These are phyloP conservation scores for Corynespora cassiicola DNA, from an alignment of 2,329 filamentous ascomycete genomes.

Conservation along the genomic window DNA sequence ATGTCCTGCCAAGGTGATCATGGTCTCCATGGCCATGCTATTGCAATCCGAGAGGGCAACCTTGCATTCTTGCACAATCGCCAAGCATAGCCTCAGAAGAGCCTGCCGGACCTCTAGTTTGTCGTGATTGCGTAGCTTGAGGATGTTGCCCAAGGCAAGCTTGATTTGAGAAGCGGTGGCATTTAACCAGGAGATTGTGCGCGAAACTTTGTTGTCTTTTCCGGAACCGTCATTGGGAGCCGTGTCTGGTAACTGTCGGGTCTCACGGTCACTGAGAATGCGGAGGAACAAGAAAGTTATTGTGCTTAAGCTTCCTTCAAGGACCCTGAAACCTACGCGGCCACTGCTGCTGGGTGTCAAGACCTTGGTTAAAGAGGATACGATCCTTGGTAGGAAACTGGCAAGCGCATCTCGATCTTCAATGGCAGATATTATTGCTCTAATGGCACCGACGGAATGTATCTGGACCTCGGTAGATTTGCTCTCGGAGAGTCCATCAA, in stretches of 20 bases:
- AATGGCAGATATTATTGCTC: constrained; percentile 67
- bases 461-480: constrained; percentile 72
- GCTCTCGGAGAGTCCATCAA: constrained; percentile 74
- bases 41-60: constrained; percentile 73
- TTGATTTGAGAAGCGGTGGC: constrained; percentile 84
- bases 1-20: constrained; percentile 68
- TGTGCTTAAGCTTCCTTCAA: constrained; percentile 67
- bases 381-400: constrained; percentile 85
- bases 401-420: constrained; percentile 77
- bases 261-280: constrained; percentile 55
- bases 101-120: constrained; percentile 71
- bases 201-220: constrained; percentile 41
- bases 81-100: constrained; percentile 74
- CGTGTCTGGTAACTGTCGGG: constrained; percentile 30
- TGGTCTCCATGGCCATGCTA: constrained; percentile 78
- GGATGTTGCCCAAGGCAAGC: constrained; percentile 77
- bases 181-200: constrained; percentile 72
- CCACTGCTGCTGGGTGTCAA: constrained; percentile 72
- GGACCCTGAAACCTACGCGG: constrained; percentile 66
- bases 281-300: constrained; percentile 56
- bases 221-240: constrained; percentile 11
- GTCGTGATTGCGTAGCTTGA: constrained; percentile 76
- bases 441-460: constrained; percentile 70
- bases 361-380: constrained; percentile 80
- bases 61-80: constrained; percentile 79